Evolutionary conservation across 495 filamentous ascomycete genomes (phyloP).

Genomic region (Xylaria castorea): DNA sequence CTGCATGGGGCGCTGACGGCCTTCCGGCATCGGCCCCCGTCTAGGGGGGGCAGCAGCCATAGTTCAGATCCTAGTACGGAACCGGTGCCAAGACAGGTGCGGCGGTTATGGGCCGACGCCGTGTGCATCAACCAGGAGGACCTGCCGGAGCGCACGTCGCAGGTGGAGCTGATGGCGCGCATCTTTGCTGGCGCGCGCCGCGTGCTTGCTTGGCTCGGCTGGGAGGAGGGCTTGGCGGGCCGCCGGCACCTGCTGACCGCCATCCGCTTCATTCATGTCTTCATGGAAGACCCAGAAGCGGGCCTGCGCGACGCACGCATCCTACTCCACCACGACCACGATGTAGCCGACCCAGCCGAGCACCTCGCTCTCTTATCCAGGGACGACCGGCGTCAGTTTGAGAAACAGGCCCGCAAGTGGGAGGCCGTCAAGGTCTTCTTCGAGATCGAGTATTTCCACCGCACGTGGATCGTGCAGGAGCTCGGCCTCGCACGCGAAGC

Average conservation of each 20-base stretch:
- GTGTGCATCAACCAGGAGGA: conserved; percentile 3
- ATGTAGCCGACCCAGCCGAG: background rate
- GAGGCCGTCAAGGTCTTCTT: conserved; percentile 6
- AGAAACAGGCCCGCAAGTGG: background rate
- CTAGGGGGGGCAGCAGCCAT: background rate
- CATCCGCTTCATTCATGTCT: background rate
- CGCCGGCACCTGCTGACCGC: background rate
- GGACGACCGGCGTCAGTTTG: background rate
- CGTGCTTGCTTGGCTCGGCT: background rate
- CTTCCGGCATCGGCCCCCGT: background rate
- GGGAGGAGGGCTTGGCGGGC: conserved; percentile 1
- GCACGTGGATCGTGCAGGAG: conserved; percentile 3
- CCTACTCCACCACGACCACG: background rate
- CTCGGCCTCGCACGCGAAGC: conserved; percentile 1
- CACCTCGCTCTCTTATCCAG: background rate
- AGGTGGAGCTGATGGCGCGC: conserved; percentile 9
- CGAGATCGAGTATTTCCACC: conserved; percentile 4
- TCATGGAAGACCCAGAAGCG: background rate
- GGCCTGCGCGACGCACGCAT: background rate
- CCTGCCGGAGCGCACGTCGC: background rate
- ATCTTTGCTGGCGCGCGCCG: background rate
- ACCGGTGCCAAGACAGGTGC: background rate
- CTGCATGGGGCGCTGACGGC: background rate
- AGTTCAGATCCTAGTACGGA: background rate
- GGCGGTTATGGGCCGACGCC: conserved; percentile 1